Conservation (phyloP, 208 protist species). For the Crithidia mellificae region DNA sequence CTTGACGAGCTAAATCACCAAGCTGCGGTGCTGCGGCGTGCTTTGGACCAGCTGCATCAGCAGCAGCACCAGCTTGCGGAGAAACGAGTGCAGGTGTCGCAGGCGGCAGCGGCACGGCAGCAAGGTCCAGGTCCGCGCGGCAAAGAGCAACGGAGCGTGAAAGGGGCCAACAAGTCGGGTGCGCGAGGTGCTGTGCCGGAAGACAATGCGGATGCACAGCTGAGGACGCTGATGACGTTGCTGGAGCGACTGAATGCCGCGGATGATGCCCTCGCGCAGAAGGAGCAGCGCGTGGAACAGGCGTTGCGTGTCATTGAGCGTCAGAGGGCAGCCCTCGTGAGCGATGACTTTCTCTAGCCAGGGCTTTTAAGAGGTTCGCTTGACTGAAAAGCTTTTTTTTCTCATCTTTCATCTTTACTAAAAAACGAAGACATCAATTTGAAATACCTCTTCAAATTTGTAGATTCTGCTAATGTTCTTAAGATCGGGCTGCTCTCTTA, state of each 20-base stretch:
- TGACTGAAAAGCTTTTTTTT: too few species aligned
- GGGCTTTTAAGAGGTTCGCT: too few species aligned
- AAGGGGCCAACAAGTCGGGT: neutral
- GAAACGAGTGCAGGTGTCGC: slow-evolving; percentile 20
- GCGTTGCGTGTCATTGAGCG: slow-evolving; percentile 32
- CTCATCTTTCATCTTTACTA: too few species aligned
- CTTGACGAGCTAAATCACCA: slow-evolving; percentile 29
- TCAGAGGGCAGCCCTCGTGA: slow-evolving; percentile 26
- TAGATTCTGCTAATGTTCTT: too few species aligned
- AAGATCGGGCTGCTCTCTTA: too few species aligned
- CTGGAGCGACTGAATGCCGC: slow-evolving; percentile 36
- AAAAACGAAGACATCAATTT: too few species aligned
- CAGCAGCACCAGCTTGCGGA: slow-evolving; percentile 30
- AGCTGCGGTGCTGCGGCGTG: slow-evolving; percentile 25
- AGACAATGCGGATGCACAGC: neutral
- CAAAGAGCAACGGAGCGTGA: neutral
- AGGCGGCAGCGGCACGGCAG: neutral
- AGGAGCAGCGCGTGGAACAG: slow-evolving; percentile 32
- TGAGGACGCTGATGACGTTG: slow-evolving; percentile 21
- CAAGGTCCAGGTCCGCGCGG: neutral
- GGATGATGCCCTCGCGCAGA: slow-evolving; percentile 29
- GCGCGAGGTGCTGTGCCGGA: neutral
- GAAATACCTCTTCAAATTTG: too few species aligned
- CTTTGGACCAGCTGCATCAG: slow-evolving; percentile 26
- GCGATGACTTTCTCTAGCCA: slow-evolving; percentile 46